A percentile compares a stretch with the other conserved stretches of the same genome.
phyloP scores from a whole-genome alignment of 257 asterid genomes.

The Craterostigma plantagineum region DNA sequence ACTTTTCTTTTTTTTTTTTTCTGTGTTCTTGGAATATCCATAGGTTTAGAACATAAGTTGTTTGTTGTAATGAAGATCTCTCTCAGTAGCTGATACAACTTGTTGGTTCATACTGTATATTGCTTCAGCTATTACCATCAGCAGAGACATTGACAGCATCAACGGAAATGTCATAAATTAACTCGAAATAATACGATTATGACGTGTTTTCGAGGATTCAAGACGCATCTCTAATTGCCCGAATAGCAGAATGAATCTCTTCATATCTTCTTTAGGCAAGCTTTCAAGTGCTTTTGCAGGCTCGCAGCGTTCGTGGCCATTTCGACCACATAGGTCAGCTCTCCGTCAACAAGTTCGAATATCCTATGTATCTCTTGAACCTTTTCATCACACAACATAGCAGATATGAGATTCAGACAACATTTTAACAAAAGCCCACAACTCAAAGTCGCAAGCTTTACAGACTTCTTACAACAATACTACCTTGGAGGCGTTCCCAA shows the following conservation, averaged over 20 bases:
- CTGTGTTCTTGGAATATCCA: too few relatives aligned
- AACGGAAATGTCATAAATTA: too few relatives aligned
- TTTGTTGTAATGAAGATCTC: too few relatives aligned
- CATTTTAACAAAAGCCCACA: background rate
- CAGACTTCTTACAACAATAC: slow-evolving; percentile 8
- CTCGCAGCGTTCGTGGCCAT: slow-evolving; percentile 35
- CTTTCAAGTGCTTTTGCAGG: slow-evolving; percentile 41
- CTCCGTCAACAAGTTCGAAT: slow-evolving; percentile 27
- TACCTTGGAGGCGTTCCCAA: slow-evolving; percentile 74
- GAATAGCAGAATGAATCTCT: background rate
- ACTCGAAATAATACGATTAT: too few relatives aligned
- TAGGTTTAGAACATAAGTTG: too few relatives aligned
- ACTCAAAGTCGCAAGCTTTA: background rate
- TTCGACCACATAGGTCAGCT: slow-evolving; percentile 28
- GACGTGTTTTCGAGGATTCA: too few relatives aligned
- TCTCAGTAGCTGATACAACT: too few relatives aligned
- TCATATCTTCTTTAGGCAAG: slow-evolving; percentile 31
- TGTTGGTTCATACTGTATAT: too few relatives aligned
- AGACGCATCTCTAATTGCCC: too few relatives aligned
- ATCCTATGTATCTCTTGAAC: slow-evolving; percentile 44
- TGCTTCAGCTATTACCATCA: too few relatives aligned
- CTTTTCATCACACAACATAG: slow-evolving; percentile 12
- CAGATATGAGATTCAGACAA: background rate
- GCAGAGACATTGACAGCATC: too few relatives aligned
- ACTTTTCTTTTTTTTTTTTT: too few relatives aligned